Evolutionary conservation across 345 rosid genomes (phyloP), one percentile per base, ranked within the genome.

Genomic region (Physaria fendleri): DNA sequence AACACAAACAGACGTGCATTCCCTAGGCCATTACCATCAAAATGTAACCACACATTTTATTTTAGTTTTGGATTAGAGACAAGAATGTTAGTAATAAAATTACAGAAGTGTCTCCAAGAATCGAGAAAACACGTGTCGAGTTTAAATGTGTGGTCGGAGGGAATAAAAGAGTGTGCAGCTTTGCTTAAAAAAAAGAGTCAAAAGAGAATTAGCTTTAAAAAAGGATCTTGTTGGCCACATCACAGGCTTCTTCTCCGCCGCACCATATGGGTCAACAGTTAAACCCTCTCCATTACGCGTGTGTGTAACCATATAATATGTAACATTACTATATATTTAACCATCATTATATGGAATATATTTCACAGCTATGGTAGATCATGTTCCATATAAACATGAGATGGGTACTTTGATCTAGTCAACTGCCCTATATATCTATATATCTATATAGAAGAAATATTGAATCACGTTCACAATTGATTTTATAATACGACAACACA

Each of bases 161-260:
- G 46, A 65, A 56, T 46, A 38, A 37, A 55, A 38, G 57, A 37
- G 6, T 33, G 46, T 54, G 53, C 15, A 50, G 40, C 40, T 50
- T 66, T 67, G 52, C 38, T 41, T 59, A n/a, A 29, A 42, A 64
- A n/a, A 29, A 42, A 64, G 71, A 48, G 52, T 39, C 10, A 13
- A 35, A 25, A 28, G 32, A n/a, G 45, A 37, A 48, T 5, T 22
- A 24, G 37, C 46, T 15, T 34, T n/a, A 14, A 40, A 34, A 14
- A 61, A 61, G 73, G 73, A 69, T 61, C 73, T 53, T 61, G 73
- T 61, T 29, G 34, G 73, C 67, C 73, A 69, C 67, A 60, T 48
- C 16, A 12, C 64, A 14, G n/a, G n/a, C n/a, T n/a, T 39, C 59
- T 47, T 46, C 32, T 50, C 46, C 72, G 65, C 72, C 73, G 73